These are phyloP conservation scores for Parmelia sp. DNA, from an alignment of 495 filamentous ascomycete genomes.

Conservation along the genomic window DNA sequence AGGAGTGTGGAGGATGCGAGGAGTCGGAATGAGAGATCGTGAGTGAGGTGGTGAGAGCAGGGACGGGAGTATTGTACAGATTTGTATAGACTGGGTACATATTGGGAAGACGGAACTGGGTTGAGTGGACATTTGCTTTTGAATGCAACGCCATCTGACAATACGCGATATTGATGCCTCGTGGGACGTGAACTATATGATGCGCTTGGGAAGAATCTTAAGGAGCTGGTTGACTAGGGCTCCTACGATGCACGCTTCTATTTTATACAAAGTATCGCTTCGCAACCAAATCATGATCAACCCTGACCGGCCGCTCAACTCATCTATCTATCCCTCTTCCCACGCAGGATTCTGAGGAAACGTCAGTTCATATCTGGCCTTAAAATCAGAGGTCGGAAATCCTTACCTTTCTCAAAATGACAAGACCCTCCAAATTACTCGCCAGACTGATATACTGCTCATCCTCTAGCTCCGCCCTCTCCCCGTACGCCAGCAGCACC, in stretches of 20 bases:
- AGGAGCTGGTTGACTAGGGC: not conserved
- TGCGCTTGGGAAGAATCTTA: not conserved
- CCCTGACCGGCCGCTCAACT: not conserved
- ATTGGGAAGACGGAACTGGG: not conserved
- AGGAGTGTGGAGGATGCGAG: slow-evolving; percentile 67
- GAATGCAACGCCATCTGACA: not conserved
- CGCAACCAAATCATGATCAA: slow-evolving; percentile 1
- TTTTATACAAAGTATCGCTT: slow-evolving; percentile 8
- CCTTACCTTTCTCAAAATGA: slow-evolving; percentile 91
- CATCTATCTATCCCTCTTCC: slow-evolving; percentile 30
- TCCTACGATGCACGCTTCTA: slow-evolving; percentile 10
- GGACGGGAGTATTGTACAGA: not conserved
- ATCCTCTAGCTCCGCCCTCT: slow-evolving; percentile 94
- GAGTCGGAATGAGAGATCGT: slow-evolving; percentile 56
- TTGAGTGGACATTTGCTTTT: not conserved
- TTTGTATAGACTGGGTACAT: not conserved
- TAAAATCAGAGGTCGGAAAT: not conserved
- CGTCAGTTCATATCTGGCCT: slow-evolving; percentile 27
- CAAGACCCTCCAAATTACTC: slow-evolving; percentile 86
- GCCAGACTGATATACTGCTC: slow-evolving; percentile 91
- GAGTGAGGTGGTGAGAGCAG: slow-evolving; percentile 16
- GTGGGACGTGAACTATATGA: not conserved
- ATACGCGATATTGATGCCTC: not conserved
- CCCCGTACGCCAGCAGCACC: slow-evolving; percentile 84
- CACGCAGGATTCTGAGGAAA: slow-evolving; percentile 48